Base-by-base conservation (phyloP, 179 eudicot genomes). In the Dionaea muscipula region DNA sequence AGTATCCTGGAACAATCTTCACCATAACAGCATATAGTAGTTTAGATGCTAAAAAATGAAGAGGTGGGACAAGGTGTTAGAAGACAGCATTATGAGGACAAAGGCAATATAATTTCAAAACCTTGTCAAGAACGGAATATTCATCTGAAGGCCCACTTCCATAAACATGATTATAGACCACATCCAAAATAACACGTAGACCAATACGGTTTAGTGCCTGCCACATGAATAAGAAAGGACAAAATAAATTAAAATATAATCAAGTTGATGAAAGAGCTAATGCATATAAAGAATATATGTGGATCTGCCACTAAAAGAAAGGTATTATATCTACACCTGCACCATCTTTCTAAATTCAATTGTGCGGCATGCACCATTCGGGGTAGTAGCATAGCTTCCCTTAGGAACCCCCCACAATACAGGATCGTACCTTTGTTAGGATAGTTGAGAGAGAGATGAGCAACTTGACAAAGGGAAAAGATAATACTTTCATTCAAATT, bases 1-100 rank as follows among this genome's bases (percentile, higher is more conserved):
- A 93, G 77, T 93, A 93, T 45, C 96, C 99, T 61, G 99, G 94
- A 62, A 93, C 99, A 72, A 93, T 79, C 99, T 90, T 63, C 68
- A 39, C 23, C 51, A 18, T 4, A 55, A 18, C 44, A 44, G 22
- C 3, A 20, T 35, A 39, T 44, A 40, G 49, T 19, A 28, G 50
- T 24, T 47, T 24, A 18, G 57, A 51, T 43, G 47, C 46, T 24
- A 55, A 26, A 40, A 45, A 26, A 45, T 23, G 13, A 36, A 44
- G 55, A 18, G 39, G 53, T 53, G 17, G 47, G 10, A 31, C 35
- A 31, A 31, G 35, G 0, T 31, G 35, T 11, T 31, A 31, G 35
- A 31, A 11, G 10, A 31, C 1, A 31, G 10, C 10, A 31, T 31
- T 11, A 31, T 6, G 35, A 31, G 35, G 35, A 31, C 5, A 31